phyloP scores from a whole-genome alignment of 1,139 yeast genomes.

The Sugiyamaella sp. region DNA sequence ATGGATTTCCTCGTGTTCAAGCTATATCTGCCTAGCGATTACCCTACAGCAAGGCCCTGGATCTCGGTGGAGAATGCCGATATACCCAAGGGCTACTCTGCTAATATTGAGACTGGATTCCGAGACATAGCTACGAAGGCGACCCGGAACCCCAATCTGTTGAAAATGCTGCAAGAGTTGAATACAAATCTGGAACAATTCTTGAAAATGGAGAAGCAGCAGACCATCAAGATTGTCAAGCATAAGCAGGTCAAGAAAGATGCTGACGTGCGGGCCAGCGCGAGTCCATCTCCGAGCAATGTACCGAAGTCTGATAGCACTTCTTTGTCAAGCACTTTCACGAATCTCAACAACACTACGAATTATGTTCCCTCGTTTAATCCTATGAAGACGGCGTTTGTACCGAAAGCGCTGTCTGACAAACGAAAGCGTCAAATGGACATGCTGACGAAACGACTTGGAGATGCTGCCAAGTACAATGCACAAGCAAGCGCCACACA shows the following conservation, averaged over 20 bases:
- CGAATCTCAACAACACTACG: no score
- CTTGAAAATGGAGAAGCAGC: slow-evolving; percentile 60
- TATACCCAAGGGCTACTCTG: slow-evolving; percentile 71
- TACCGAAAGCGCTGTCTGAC: slow-evolving; percentile 29
- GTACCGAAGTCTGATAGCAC: no score
- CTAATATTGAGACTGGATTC: slow-evolving; percentile 69
- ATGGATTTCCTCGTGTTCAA: slow-evolving; percentile 54
- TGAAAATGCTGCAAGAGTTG: slow-evolving; percentile 57
- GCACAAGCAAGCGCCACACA: slow-evolving; percentile 26
- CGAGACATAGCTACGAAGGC: slow-evolving; percentile 52
- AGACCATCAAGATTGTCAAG: slow-evolving; percentile 55
- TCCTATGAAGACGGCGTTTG: slow-evolving; percentile 25
- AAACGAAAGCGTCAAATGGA: slow-evolving; percentile 33
- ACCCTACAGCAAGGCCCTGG: slow-evolving; percentile 49
- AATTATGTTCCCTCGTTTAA: slow-evolving; percentile 7
- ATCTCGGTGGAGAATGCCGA: slow-evolving; percentile 60
- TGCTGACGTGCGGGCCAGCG: background rate
- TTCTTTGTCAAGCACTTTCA: no score
- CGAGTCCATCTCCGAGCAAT: no score
- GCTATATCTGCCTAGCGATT: slow-evolving; percentile 56
- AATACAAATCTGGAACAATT: slow-evolving; percentile 62
- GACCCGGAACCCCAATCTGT: slow-evolving; percentile 43
- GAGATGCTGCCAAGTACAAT: slow-evolving; percentile 22
- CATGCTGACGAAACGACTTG: slow-evolving; percentile 29
- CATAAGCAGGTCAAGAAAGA: slow-evolving; percentile 13